Evolutionary conservation across 192 early-diverging fungal genomes (phyloP).

Genomic region (Pilobolus umbonatus): DNA sequence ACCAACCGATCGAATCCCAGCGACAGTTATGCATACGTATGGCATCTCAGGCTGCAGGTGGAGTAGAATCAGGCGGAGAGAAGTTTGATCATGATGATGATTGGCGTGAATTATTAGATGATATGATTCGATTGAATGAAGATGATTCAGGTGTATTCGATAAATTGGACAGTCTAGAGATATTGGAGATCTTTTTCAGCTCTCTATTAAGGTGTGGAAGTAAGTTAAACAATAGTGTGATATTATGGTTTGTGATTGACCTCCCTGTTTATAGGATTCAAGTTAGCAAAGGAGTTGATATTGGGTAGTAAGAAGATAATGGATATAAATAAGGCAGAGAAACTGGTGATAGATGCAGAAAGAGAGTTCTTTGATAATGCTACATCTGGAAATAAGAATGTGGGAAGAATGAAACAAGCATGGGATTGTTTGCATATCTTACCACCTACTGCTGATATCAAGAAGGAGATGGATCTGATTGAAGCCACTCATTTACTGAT

Average conservation of each 20-base stretch:
- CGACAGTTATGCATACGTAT: slow-evolving; percentile 57
- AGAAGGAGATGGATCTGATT: slow-evolving; percentile 59
- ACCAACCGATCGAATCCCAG: slow-evolving; percentile 46
- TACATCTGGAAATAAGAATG: slow-evolving; percentile 55
- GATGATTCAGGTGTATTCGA: slow-evolving; percentile 49
- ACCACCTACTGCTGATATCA: slow-evolving; percentile 48
- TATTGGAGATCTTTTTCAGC: slow-evolving; percentile 56
- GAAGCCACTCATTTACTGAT: slow-evolving; percentile 65
- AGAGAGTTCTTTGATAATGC: slow-evolving; percentile 74
- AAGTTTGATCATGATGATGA: slow-evolving; percentile 60
- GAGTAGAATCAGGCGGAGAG: slow-evolving; percentile 45
- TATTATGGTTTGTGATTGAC: neutral
- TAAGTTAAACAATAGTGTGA: slow-evolving; percentile 24
- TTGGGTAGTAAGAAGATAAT: slow-evolving; percentile 39
- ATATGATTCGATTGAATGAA: slow-evolving; percentile 55
- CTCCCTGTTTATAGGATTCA: slow-evolving; percentile 39
- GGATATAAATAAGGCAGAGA: slow-evolving; percentile 44
- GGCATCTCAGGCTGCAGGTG: slow-evolving; percentile 46
- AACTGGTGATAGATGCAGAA: slow-evolving; percentile 62
- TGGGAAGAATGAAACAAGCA: slow-evolving; percentile 68
- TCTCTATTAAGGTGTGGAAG: slow-evolving; percentile 57
- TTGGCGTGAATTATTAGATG: slow-evolving; percentile 58
- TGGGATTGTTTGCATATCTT: slow-evolving; percentile 65
- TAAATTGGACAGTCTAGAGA: slow-evolving; percentile 47
- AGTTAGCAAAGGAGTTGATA: slow-evolving; percentile 50